phyloP scores from a whole-genome alignment of 495 filamentous ascomycete species.

The Daldinia bambusicola region DNA sequence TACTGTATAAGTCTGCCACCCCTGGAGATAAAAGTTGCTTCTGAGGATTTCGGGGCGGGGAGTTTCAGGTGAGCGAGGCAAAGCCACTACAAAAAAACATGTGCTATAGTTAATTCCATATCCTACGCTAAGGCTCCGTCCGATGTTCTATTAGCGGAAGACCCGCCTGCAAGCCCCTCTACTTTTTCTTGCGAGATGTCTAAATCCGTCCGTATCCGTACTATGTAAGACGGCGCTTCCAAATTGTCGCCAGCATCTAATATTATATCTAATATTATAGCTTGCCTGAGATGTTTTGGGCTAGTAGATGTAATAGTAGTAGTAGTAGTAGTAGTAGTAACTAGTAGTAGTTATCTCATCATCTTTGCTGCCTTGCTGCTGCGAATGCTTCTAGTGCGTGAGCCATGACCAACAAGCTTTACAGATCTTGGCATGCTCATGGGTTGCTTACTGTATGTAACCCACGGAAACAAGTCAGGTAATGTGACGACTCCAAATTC shows the following conservation, averaged over 20 bases:
- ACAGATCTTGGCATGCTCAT: conserved; percentile 39
- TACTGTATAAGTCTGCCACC: conserved; percentile 28
- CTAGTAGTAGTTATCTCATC: conserved; percentile 24
- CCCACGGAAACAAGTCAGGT: conserved; percentile 37
- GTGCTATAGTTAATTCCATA: conserved; percentile 6
- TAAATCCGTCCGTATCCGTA: background rate
- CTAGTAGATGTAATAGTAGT: too few species aligned
- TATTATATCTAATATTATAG: conserved; percentile 6
- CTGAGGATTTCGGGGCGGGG: conserved; percentile 28
- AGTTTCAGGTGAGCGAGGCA: conserved; percentile 38
- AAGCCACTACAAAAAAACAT: conserved; percentile 36
- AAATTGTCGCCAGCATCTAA: conserved; percentile 7
- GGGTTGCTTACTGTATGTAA: conserved; percentile 46
- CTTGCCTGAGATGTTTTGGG: background rate
- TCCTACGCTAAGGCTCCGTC: background rate
- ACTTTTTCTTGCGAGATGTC: background rate
- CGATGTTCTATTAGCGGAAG: conserved; percentile 6
- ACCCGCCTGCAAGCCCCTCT: conserved; percentile 7
- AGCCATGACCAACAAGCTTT: conserved; percentile 39
- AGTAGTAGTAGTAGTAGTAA: too few species aligned
- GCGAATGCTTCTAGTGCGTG: conserved; percentile 23
- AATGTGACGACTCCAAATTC: conserved; percentile 45
- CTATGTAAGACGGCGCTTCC: conserved; percentile 9
- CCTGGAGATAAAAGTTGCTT: conserved; percentile 22
- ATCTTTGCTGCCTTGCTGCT: background rate